Evolutionary conservation across 768 basidiomycete species (phyloP).

Genomic region (Udeniomyces megalosporus): DNA sequence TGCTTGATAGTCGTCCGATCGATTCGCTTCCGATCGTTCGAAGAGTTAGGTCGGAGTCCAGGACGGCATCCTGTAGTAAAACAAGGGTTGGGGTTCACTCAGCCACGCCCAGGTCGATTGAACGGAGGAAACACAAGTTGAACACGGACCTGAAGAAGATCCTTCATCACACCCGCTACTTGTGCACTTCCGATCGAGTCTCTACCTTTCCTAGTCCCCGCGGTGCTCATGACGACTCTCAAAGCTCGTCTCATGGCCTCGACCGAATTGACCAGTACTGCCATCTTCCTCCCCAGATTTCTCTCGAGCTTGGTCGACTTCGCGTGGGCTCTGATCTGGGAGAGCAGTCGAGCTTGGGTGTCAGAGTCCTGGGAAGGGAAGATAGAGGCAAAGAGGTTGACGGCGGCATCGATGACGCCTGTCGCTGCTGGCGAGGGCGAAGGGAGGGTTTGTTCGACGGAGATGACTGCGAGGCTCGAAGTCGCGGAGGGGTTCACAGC

Average conservation of each 20-base stretch:
- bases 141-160: slow-evolving; percentile 59
- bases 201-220: slow-evolving; percentile 19
- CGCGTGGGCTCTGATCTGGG: slow-evolving; percentile 40
- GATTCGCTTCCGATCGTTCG: slow-evolving; percentile 70
- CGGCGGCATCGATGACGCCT: slow-evolving; percentile 69
- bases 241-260: slow-evolving; percentile 58
- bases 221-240: slow-evolving; percentile 23
- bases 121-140: slow-evolving; percentile 3
- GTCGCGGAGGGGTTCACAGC: slow-evolving; percentile 23
- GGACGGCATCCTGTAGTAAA: slow-evolving; percentile 47
- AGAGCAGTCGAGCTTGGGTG: slow-evolving; percentile 28
- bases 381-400: slow-evolving; percentile 67
- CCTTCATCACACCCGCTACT: slow-evolving; percentile 32
- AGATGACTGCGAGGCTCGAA: slow-evolving; percentile 17
- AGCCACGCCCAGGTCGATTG: background rate
- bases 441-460: slow-evolving; percentile 27
- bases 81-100: background rate
- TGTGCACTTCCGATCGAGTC: slow-evolving; percentile 22
- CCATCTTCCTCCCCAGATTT: slow-evolving; percentile 71
- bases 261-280: slow-evolving; percentile 62
- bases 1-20: slow-evolving; percentile 66
- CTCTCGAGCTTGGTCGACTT: slow-evolving; percentile 66
- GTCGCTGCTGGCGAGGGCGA: slow-evolving; percentile 63
- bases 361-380: slow-evolving; percentile 59
- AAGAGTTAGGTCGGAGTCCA: slow-evolving; percentile 62